Conservation (phyloP, 176 grass and related monocot genomes). For the Raddia guianensis region DNA sequence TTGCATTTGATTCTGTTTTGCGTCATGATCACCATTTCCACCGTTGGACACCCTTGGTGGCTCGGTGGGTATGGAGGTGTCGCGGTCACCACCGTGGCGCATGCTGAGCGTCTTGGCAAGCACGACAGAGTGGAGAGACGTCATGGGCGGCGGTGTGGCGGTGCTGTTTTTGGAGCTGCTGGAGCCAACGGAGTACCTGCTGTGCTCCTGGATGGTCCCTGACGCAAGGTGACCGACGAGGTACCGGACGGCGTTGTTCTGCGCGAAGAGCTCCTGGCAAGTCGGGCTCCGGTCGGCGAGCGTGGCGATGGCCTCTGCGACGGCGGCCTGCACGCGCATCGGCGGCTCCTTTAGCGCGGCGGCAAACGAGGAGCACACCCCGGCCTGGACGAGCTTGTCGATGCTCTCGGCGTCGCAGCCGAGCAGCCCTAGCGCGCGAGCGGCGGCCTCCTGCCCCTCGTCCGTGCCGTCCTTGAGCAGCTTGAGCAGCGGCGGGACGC, state of each 20-base stretch:
- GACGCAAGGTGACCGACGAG: slow-evolving; percentile 83
- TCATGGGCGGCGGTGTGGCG: slow-evolving; percentile 23
- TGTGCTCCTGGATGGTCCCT: slow-evolving; percentile 92
- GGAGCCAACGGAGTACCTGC: slow-evolving; percentile 63
- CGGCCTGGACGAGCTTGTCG: slow-evolving; percentile 56
- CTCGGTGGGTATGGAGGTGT: neutral
- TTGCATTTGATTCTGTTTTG: slow-evolving; percentile 60
- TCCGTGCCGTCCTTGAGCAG: slow-evolving; percentile 75
- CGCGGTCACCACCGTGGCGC: slow-evolving; percentile 16
- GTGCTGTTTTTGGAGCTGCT: slow-evolving; percentile 47
- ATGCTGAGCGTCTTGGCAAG: slow-evolving; percentile 66
- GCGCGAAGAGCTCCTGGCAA: slow-evolving; percentile 77
- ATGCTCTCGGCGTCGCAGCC: slow-evolving; percentile 65
- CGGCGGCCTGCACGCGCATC: slow-evolving; percentile 73
- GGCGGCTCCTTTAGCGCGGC: slow-evolving; percentile 68
- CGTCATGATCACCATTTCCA: slow-evolving; percentile 9
- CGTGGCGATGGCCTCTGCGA: slow-evolving; percentile 64
- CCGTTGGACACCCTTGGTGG: neutral
- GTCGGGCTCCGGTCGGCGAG: slow-evolving; percentile 54
- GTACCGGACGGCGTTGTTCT: slow-evolving; percentile 71
- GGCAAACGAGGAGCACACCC: slow-evolving; percentile 68
- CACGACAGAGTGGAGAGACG: slow-evolving; percentile 70
- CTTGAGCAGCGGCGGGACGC: slow-evolving; percentile 63
- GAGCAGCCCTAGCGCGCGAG: slow-evolving; percentile 58
- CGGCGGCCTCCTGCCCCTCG: slow-evolving; percentile 69